phyloP scores from a whole-genome alignment of 2,329 filamentous ascomycete species.

The Byssoonygena ceratinophila region DNA sequence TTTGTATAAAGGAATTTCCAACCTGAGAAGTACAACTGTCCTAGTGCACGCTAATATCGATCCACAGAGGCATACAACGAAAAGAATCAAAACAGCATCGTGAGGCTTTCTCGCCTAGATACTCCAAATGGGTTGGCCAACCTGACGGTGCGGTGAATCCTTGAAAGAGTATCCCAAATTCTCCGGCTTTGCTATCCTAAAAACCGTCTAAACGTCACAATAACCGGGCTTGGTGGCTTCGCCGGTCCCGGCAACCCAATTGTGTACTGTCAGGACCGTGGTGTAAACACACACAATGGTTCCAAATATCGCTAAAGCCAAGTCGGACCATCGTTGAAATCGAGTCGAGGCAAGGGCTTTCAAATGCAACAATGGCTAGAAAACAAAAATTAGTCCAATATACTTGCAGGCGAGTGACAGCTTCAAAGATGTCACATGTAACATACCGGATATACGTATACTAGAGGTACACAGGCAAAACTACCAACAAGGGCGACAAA shows the following conservation, averaged over 20 bases:
- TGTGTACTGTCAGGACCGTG: conserved; percentile 71
- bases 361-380: conserved; percentile 79
- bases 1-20: not conserved
- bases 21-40: too few relatives aligned
- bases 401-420: not conserved
- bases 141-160: too few relatives aligned
- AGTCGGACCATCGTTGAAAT: conserved; percentile 60
- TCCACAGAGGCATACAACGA: too few relatives aligned
- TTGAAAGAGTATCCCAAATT: too few relatives aligned
- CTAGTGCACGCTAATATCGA: too few relatives aligned
- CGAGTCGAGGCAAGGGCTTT: conserved; percentile 61
- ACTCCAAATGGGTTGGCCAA: too few relatives aligned
- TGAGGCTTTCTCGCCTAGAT: too few relatives aligned
- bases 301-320: conserved; percentile 70
- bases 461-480: conserved; percentile 93
- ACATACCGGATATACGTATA: conserved; percentile 95
- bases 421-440: not conserved
- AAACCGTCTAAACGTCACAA: conserved; percentile 40
- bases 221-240: conserved; percentile 49
- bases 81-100: too few relatives aligned
- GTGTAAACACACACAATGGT: conserved; percentile 85
- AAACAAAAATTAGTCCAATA: not conserved
- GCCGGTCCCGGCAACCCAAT: conserved; percentile 60
- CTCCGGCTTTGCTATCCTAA: not conserved
- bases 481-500: conserved; percentile 94